phyloP scores from a whole-genome alignment of 805 yeast genomes.

The Starmerella tilneyi region DNA sequence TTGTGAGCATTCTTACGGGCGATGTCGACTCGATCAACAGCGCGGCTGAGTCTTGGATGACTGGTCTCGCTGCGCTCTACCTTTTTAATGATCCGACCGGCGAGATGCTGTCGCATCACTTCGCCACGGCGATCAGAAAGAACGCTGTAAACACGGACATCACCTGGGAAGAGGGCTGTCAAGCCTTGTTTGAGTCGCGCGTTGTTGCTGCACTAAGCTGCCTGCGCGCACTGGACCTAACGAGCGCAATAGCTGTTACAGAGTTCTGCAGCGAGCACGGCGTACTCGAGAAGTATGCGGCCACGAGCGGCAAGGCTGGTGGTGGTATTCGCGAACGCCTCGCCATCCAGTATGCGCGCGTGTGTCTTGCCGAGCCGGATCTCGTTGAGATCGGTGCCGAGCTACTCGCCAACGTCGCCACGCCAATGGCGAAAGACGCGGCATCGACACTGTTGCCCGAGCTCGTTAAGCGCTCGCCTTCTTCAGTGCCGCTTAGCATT shows the following conservation, averaged over 20 bases:
- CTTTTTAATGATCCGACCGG: slow-evolving; percentile 20
- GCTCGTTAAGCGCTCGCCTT: slow-evolving; percentile 15
- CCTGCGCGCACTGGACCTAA: slow-evolving; percentile 15
- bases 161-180: slow-evolving; percentile 24
- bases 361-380: slow-evolving; percentile 13
- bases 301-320: slow-evolving; percentile 6
- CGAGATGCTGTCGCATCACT: slow-evolving; percentile 12
- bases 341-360: slow-evolving; percentile 17
- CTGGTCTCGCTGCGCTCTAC: slow-evolving; percentile 17
- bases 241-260: slow-evolving; percentile 18
- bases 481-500: slow-evolving; percentile 7
- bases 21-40: slow-evolving; percentile 1
- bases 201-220: slow-evolving; percentile 17
- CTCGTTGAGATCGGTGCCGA: slow-evolving; percentile 17
- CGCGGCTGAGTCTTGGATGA: slow-evolving; percentile 16
- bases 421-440: slow-evolving; percentile 11
- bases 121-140: slow-evolving; percentile 5
- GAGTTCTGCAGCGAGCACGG: slow-evolving; percentile 21
- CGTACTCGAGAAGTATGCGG: slow-evolving; percentile 11
- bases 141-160: slow-evolving; percentile 12
- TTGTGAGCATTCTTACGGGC: slow-evolving; percentile 16
- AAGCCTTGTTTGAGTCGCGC: slow-evolving; percentile 18
- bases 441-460: slow-evolving; percentile 18
- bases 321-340: slow-evolving; percentile 19
- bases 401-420: slow-evolving; percentile 19